Evolutionary conservation across 148 eudicot genomes (phyloP), one percentile per base, ranked within the genome.

Genomic region (Rhododendron williamsianum): DNA sequence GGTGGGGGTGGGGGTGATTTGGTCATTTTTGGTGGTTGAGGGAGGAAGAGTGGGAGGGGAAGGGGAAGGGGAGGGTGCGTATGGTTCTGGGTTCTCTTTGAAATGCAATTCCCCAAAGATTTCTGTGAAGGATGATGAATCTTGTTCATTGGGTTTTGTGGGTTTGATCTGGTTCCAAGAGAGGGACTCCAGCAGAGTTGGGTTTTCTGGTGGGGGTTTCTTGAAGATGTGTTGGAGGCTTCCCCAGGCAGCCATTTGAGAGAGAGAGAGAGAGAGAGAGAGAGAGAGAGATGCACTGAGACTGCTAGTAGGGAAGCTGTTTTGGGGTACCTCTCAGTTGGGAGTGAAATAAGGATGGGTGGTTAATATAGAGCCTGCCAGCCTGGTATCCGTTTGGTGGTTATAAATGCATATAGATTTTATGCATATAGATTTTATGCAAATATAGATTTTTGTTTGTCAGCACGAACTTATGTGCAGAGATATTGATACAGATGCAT

Each of bases 221-320:
- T 94, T 93, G 76, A 91, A 92, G 81, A 95, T 93, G 85, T 93
- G 95, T 73, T 94, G 90, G 25, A 94, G 88, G 89, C 97, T 90
- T 67, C 92, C 91, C 45, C 92, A 92, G 85, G 95, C 87, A 80
- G 97, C 94, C 98, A 95, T 95, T 15, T 13, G 38, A 9, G 2
- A 56, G 74, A 83, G 63, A 74, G 35, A 77, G 77, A 82, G 2
- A 56, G 74, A 83, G 63, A 74, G 35, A 77, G 77, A 82, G 87
- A 85, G 82, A 90, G 89, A 46, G n/a, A 83, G 49, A 82, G 60
- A 43, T 49, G 36, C 49, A 36, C 23, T 9, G 81, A 76, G 69
- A 82, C 46, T 52, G 80, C 83, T 84, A 84, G 72, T 81, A 60
- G 88, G 89, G 84, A 38, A 21, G 77, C 33, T 11, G 6, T 19